Base-by-base conservation (phyloP, 179 eudicot species). In the Heliamphora pulchella region DNA sequence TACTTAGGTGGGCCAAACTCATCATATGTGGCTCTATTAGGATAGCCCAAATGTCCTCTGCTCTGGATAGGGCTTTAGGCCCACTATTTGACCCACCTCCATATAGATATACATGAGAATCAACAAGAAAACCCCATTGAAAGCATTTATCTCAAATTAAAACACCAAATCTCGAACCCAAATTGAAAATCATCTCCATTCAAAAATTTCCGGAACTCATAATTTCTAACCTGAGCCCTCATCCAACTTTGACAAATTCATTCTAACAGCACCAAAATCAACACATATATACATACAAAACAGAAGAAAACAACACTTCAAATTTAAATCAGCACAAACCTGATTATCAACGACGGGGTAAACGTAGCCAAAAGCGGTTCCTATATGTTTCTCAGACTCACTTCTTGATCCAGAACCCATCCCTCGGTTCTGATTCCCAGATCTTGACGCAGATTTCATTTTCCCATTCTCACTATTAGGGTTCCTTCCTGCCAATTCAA, bases 261-360 rank as follows among this genome's bases (percentile, higher is more conserved):
- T 62, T 43, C n/a, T 61, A 76, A 59, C 54, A 9, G n/a, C 53
- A 1, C 11, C 46, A 5, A 59, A 59, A 17, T 54, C 58, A 59
- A 59, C 64, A 59, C 20, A n/a, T n/a, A 3, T 59, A 59, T 2
- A 67, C 0, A 8, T 0, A 15, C 57, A 48, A 9, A 46, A 11
- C 9, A 74, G 6, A 74, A 18, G 14, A 50, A 31, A 3, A 31
- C 3, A 8, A 13, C 17, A 51, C 7, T 15, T 31, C 7, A 31
- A 51, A 51, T 13, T 55, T 3, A 71, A 71, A 71, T 14, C 13
- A 61, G 15, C 47, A 11, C 8, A 75, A 81, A 93, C 97, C 96
- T 89, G 88, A 46, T 59, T 14, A 69, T 84, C 81, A 74, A 46
- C 13, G 73, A 73, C 76, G 53, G 94, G 93, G 84, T 91, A 92